Evolutionary conservation across 2,329 filamentous ascomycete genomes (phyloP), one percentile per base, ranked within the genome.

Genomic region (Sporothrix curviconia): DNA sequence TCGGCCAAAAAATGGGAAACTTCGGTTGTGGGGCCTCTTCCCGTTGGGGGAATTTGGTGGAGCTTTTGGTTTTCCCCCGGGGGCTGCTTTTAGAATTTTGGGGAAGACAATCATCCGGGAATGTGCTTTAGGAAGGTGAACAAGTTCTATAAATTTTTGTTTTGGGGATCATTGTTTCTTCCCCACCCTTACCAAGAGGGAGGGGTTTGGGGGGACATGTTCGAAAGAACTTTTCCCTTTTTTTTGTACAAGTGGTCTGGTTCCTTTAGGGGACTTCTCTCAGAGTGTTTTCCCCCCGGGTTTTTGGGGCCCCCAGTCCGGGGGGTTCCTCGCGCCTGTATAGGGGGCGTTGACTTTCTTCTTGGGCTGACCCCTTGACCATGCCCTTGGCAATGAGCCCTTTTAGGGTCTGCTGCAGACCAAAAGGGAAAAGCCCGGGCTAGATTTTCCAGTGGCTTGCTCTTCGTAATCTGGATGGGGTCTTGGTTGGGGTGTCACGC

Each of bases 291-390:
- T 65, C 0, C 79, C 74, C 77, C 79, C 78, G 7, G 76, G 72
- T 66, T 79, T 75, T 2, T n/a, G n/a, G n/a, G 84, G 84, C 85
- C 85, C 87, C 85, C 85, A 88, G 53, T 80, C 79, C 0, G 84
- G 83, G 1, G 80, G 80, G 62, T 81, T 83, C 32, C 78, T 78
- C 46, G 85, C 79, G 32, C 78, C 80, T n/a, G 84, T 87, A 65
- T 91, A 91, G 0, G 87, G 87, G 64, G 83, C 17, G 81, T 85
- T 0, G 85, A 85, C 69, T 90, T 87, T 69, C n/a, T 91, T 91
- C 71, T 87, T 89, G 0, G 87, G 87, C 64, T 88, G 86, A 2
- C 90, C 82, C 66, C 89, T 89, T 59, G 91, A 84, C 82, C 87
- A 90, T 11, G 82, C n/a, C 84, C 68, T 90, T 91, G 34, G 83